Evolutionary conservation across 2,329 filamentous ascomycete species (phyloP).

Genomic region (Penicillium sp.): DNA sequence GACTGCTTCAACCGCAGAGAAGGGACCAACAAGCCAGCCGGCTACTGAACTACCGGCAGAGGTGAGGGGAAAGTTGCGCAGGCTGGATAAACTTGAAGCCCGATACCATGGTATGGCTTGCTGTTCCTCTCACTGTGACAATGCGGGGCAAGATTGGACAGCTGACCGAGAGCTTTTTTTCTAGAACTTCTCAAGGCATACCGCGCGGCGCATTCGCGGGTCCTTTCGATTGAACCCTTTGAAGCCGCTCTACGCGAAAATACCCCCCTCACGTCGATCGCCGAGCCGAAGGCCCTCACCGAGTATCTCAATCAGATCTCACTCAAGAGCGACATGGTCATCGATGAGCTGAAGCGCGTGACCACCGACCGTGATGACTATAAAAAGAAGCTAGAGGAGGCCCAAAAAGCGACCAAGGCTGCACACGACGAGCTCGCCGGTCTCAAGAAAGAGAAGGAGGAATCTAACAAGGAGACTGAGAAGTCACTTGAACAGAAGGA

Average conservation of each 20-base stretch:
- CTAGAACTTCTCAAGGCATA: constrained; percentile 91
- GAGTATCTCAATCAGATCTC: constrained; percentile 90
- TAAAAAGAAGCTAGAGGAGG: constrained; percentile 74
- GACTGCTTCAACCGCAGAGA: constrained; percentile 26
- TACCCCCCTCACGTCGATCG: constrained; percentile 86
- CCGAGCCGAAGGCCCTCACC: constrained; percentile 78
- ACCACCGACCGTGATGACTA: constrained; percentile 78
- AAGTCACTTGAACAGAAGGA: constrained; percentile 28
- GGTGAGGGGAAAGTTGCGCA: constrained; percentile 73
- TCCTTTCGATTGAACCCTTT: constrained; percentile 87
- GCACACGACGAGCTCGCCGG: constrained; percentile 67
- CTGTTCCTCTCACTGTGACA: background rate
- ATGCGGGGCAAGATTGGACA: background rate
- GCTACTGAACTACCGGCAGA: constrained; percentile 69
- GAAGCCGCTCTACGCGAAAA: constrained; percentile 89
- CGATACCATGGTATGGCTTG: constrained; percentile 73
- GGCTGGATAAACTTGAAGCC: constrained; percentile 85
- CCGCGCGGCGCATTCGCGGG: constrained; percentile 83
- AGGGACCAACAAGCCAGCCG: constrained; percentile 29
- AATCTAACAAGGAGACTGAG: constrained; percentile 10
- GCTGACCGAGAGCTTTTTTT: constrained; percentile 5
- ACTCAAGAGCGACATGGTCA: constrained; percentile 85
- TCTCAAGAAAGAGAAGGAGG: constrained; percentile 52
- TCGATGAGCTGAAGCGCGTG: constrained; percentile 88
- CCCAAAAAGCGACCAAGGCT: constrained; percentile 64